A percentile compares a stretch with the other conserved stretches of the same genome.
These are phyloP conservation scores for Vitis rotundifolia DNA, from an alignment of 164 flowering plant genomes.

Conservation along the genomic window DNA sequence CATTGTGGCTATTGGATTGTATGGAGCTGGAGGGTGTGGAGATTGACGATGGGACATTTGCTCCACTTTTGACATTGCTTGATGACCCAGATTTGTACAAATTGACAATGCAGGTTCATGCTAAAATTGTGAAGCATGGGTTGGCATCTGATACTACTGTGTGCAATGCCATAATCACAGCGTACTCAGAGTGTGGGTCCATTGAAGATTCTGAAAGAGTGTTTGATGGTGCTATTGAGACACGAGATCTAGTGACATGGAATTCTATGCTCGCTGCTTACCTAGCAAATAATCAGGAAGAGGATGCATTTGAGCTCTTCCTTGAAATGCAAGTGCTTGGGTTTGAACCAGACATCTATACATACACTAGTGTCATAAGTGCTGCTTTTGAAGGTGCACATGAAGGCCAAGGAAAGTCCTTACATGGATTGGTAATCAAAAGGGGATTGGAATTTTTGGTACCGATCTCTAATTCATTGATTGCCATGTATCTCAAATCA, in stretches of 20 bases:
- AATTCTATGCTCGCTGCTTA: conserved; percentile 83
- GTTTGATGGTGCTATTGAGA: conserved; percentile 39
- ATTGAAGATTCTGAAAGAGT: conserved; percentile 49
- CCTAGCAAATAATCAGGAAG: conserved; percentile 34
- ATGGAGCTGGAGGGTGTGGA: conserved; percentile 60
- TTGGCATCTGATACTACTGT: conserved; percentile 37
- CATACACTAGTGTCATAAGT: conserved; percentile 69
- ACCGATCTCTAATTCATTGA: conserved; percentile 64
- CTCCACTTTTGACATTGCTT: conserved; percentile 67
- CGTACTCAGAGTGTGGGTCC: conserved; percentile 74
- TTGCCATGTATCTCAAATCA: conserved; percentile 65
- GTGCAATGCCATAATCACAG: conserved; percentile 63
- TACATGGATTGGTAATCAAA: conserved; percentile 68
- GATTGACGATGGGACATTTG: conserved; percentile 74
- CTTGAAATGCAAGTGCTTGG: conserved; percentile 51
- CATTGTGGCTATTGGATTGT: conserved; percentile 42
- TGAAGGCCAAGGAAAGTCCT: conserved; percentile 48
- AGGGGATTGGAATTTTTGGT: conserved; percentile 52
- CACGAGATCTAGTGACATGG: conserved; percentile 70
- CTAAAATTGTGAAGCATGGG: conserved; percentile 55
- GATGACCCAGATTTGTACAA: conserved; percentile 33
- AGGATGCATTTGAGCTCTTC: conserved; percentile 49
- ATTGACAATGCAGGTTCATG: conserved; percentile 56
- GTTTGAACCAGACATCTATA: conserved; percentile 63
- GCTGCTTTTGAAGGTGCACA: conserved; percentile 50